Base-by-base conservation (phyloP, 345 rosid genomes). In the Arabidopsis arenosa region DNA sequence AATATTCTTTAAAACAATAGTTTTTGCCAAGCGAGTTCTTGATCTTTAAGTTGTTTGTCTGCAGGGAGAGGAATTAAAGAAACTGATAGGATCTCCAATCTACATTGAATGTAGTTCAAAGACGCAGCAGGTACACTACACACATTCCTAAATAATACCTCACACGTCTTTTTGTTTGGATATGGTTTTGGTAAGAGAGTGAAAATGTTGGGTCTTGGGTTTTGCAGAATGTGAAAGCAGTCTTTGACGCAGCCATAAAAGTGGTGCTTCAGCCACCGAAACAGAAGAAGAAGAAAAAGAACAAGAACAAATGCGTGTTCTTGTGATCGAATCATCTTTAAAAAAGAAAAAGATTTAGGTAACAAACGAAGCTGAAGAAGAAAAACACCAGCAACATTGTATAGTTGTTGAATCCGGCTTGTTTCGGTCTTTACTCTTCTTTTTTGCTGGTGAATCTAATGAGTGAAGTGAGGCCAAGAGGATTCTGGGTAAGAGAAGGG, bases 61-160 rank as follows among this genome's bases (percentile, higher is more conserved):
- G 57, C 45, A 94, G 99, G 99, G 99, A 55, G 99, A 95, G 85
- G 97, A 95, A 74, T 86, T 95, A 76, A 90, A 78, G 89, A 95
- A 89, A 83, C 86, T 84, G 83, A 92, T 95, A 43, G 90, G 86
- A 63, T 83, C 97, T 45, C 92, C 97, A 60, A 83, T 83, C 40
- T 95, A 95, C 77, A 83, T 95, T 39, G 99, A 95, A 68, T 92
- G 99, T 79, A 95, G 99, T 79, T 89, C 97, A 49, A 95, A 95
- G 81, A 86, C 99, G 5, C 99, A 90, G 76, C 92, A 92, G 96
- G 98, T 91, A 80, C 9, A 33, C 75, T 39, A 56, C 17, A 11
- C 32, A 1, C 6, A 41, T 8, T 23, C 21, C 21, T 18, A 18
- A 10, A 52, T 13, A 37, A 47, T 18, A 65, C 40, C 28, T 30